Conservation (phyloP, 805 yeast genomes). For the Lachancea quebecensis region DNA sequence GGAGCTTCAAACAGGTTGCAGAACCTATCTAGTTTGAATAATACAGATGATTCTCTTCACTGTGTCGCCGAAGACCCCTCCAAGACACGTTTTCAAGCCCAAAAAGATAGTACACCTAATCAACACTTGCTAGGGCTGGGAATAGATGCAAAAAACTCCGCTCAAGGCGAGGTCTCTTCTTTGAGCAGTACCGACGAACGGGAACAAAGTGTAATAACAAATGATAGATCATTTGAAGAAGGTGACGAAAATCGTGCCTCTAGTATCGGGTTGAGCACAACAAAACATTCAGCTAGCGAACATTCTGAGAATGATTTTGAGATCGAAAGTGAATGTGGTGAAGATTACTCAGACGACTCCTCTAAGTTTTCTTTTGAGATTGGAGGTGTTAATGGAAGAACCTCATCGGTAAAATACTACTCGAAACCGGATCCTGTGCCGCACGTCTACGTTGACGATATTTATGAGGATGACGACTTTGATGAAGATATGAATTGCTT, state of each 20-base stretch:
- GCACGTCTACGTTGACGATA: conserved; percentile 35
- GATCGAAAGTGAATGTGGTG: conserved; percentile 4
- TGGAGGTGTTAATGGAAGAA: conserved; percentile 42
- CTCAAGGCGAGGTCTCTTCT: neutral
- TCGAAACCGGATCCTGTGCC: conserved; percentile 27
- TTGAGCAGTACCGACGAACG: neutral
- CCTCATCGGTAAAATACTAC: conserved; percentile 48
- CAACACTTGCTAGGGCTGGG: neutral
- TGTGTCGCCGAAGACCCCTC: neutral
- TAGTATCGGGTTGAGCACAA: neutral
- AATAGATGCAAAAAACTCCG: neutral
- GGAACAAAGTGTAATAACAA: neutral
- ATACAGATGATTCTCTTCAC: neutral
- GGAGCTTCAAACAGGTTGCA: neutral
- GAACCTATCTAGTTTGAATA: neutral
- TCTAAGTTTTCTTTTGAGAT: conserved; percentile 46
- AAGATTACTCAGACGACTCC: conserved; percentile 16
- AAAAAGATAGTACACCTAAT: too few relatives aligned
- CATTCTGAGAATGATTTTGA: neutral
- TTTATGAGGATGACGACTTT: conserved; percentile 36
- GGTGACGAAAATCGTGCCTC: conserved; percentile 3
- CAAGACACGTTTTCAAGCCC: neutral
- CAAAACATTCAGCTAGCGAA: neutral
- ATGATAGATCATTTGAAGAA: conserved; percentile 7
- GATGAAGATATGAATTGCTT: conserved; percentile 37